Conservation (phyloP, 441 rosid genomes). For the Codiaeum variegatum region DNA sequence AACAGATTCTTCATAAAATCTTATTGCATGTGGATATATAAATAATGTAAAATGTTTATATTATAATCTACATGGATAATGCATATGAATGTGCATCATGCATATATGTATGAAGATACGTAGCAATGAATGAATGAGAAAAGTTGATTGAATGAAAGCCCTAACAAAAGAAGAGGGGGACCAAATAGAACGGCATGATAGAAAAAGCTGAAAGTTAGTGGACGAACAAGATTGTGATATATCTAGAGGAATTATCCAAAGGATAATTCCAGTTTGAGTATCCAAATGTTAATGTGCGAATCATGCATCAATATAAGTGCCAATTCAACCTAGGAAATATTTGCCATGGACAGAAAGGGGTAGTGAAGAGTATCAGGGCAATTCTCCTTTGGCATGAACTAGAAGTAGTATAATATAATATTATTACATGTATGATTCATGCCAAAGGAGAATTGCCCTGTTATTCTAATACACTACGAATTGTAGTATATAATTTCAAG, state of each 20-base stretch:
- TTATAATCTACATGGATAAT: background rate
- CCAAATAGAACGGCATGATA: conserved; percentile 13
- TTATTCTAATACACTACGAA: conserved; percentile 34
- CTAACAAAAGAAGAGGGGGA: conserved; percentile 26
- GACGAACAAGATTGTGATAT: conserved; percentile 9
- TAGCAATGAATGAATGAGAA: conserved; percentile 10
- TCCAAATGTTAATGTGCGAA: conserved; percentile 30
- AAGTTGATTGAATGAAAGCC: background rate
- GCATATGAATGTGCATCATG: background rate
- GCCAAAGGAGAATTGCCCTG: conserved; percentile 85
- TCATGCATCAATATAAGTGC: conserved; percentile 21
- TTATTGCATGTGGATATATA: no score
- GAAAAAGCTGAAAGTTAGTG: conserved; percentile 14
- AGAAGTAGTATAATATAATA: background rate
- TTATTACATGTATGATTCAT: conserved; percentile 14
- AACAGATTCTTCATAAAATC: background rate
- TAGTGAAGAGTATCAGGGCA: conserved; percentile 45
- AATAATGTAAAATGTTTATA: no score
- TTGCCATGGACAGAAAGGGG: background rate
- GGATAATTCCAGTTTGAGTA: conserved; percentile 29
- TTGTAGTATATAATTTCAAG: background rate
- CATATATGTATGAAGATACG: conserved; percentile 1
- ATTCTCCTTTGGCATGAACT: conserved; percentile 50
- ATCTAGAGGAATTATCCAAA: conserved; percentile 24
- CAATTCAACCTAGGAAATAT: conserved; percentile 4